Conservation (phyloP, 805 yeast species). For the Hermanozyma aechmeae region DNA sequence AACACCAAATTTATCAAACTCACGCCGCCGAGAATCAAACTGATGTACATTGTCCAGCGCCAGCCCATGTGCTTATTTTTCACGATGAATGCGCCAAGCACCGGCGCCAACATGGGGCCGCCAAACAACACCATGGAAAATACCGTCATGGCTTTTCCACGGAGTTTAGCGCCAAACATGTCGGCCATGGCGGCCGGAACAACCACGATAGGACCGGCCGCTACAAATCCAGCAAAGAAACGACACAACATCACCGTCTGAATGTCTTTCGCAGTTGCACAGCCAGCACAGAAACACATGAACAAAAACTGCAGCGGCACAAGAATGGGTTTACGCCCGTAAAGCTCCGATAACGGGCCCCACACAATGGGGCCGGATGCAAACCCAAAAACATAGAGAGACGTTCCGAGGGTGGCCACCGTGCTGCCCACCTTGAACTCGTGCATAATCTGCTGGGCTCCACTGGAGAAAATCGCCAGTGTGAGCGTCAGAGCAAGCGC, state of each 20-base stretch:
- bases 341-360: conserved; percentile 10
- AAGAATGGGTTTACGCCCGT: conserved; percentile 34
- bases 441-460: background rate
- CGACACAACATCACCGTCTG: conserved; percentile 73
- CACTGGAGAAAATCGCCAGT: background rate
- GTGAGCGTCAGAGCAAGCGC: background rate
- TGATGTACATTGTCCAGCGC: conserved; percentile 51
- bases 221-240: conserved; percentile 71
- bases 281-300: conserved; percentile 42
- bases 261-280: conserved; percentile 68
- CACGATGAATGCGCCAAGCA: conserved; percentile 37
- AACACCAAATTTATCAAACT: conserved; percentile 24
- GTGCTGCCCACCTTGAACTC: background rate
- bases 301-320: conserved; percentile 27
- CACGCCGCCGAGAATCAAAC: conserved; percentile 29
- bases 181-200: conserved; percentile 86
- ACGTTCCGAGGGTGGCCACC: background rate
- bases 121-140: conserved; percentile 66
- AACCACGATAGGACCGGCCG: conserved; percentile 79
- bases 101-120: conserved; percentile 81
- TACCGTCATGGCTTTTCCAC: conserved; percentile 70
- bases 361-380: conserved; percentile 1
- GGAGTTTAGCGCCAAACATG: conserved; percentile 50
- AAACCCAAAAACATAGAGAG: background rate
- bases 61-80: conserved; percentile 34